Evolutionary conservation across 1,284 basidiomycete genomes (phyloP).

Genomic region (Ceratobasidium sp.): DNA sequence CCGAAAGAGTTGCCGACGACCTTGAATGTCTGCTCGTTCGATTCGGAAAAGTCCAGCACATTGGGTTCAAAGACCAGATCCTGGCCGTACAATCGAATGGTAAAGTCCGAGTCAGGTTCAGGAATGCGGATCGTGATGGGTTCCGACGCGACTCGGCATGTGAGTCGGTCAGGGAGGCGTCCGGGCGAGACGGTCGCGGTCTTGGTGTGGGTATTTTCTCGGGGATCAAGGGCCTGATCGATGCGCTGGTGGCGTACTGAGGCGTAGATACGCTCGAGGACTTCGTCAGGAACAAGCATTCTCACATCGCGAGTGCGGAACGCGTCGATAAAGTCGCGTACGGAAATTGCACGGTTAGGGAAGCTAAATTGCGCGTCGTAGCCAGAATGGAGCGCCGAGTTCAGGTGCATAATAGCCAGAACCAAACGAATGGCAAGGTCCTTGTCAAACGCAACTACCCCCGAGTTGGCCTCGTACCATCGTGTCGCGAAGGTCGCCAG

Average conservation of each 20-base stretch:
- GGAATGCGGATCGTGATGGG: constrained; percentile 83
- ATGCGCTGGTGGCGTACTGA: constrained; percentile 76
- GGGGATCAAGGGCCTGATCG: constrained; percentile 68
- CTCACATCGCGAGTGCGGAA: constrained; percentile 78
- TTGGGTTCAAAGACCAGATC: constrained; percentile 87
- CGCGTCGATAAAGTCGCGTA: constrained; percentile 77
- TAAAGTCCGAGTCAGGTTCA: constrained; percentile 76
- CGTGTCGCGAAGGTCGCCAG: constrained; percentile 76
- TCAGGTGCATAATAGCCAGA: constrained; percentile 84
- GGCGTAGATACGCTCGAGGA: constrained; percentile 76
- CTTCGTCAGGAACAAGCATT: constrained; percentile 70
- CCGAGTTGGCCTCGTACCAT: constrained; percentile 90
- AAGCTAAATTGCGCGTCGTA: constrained; percentile 64
- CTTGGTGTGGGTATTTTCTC: constrained; percentile 48
- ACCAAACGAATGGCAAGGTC: constrained; percentile 80
- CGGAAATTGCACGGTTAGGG: constrained; percentile 67
- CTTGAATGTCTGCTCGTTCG: constrained; percentile 82
- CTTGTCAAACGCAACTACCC: constrained; percentile 76
- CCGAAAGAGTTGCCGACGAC: constrained; percentile 85
- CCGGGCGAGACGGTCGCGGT: constrained; percentile 70
- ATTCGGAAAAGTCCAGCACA: constrained; percentile 75
- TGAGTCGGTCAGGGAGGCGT: constrained; percentile 75
- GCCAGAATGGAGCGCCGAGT: constrained; percentile 70
- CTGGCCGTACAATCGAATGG: constrained; percentile 82
- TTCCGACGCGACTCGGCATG: constrained; percentile 84